Base-by-base conservation (phyloP, 179 eudicot genomes). In the Spinacia oleracea region DNA sequence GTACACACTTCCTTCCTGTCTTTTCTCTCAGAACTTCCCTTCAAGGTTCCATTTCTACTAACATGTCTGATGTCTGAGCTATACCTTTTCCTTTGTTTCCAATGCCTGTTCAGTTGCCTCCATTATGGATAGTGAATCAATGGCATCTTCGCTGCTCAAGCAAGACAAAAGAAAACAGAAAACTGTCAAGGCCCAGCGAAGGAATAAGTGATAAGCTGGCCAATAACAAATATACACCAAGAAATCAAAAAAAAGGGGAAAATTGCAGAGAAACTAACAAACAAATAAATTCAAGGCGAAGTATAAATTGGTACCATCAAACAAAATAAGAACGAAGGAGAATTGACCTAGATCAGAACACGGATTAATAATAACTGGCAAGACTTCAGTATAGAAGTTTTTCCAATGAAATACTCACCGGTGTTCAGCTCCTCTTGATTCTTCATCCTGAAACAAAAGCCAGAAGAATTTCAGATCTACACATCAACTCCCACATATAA, bases 111-210 rank as follows among this genome's bases (percentile, higher is more conserved):
- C 93, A 58, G 93, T 85, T 78, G 93, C 98, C 83, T 89, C 87
- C 98, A 92, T 94, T 86, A 77, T 91, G 29, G 88, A 90, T 75
- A 96, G 75, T 81, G 99, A 83, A 82, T 93, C 94, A 84, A 70
- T 67, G 77, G 83, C 91, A 62, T 85, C 95, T 70, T 85, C 90
- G 82, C 98, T 93, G 87, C 80, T 80, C 77, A 75, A 82, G 75
- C 63, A 80, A 75, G 56, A 29, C 62, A 79, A 60, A 77, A 34
- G 23, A 29, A n/a, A 35, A 65, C 11, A 62, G 18, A 73, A 62
- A n/a, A 50, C 9, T 32, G 27, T 50, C 67, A 46, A 32, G 35
- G 35, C 45, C 34, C 53, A 74, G 6, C 53, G 25, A 74, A 15
- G 10, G 34, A 59, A 42, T 6, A 50, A 31, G 43, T 8, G 10